Percentiles rank a stretch among this genome's conserved stretches.
phyloP scores from a whole-genome alignment of 441 rosid species.

The Mallotus japonicus region DNA sequence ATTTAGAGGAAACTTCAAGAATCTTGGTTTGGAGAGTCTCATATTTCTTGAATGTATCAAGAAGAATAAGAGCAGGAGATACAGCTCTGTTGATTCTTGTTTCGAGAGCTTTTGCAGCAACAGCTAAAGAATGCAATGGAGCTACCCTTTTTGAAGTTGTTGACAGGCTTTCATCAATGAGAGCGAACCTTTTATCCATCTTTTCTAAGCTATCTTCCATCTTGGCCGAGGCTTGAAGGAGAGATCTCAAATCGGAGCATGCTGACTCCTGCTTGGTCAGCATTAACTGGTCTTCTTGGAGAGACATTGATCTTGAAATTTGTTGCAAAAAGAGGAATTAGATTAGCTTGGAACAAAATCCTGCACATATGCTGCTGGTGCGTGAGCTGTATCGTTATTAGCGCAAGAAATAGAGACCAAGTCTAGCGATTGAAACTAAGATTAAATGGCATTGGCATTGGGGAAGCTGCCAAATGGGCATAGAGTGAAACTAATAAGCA shows the following conservation, averaged over 20 bases:
- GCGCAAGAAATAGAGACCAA: slow-evolving; percentile 6
- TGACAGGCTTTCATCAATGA: slow-evolving; percentile 37
- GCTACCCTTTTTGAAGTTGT: slow-evolving; percentile 44
- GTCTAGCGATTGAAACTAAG: slow-evolving; percentile 39
- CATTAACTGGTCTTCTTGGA: slow-evolving; percentile 27
- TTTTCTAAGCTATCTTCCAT: slow-evolving; percentile 36
- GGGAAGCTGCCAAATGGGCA: slow-evolving; percentile 30
- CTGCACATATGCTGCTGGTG: background rate
- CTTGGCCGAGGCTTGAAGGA: slow-evolving; percentile 35
- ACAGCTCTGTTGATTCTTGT: slow-evolving; percentile 58
- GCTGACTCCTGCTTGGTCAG: slow-evolving; percentile 37
- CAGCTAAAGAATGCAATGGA: slow-evolving; percentile 53
- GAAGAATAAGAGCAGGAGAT: slow-evolving; percentile 47
- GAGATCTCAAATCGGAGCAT: slow-evolving; percentile 39
- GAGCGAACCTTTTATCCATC: slow-evolving; percentile 41
- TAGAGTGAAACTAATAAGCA: slow-evolving; percentile 4
- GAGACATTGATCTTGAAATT: slow-evolving; percentile 25
- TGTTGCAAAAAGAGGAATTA: background rate
- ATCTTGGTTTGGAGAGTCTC: slow-evolving; percentile 48
- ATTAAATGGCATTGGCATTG: slow-evolving; percentile 33
- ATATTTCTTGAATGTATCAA: slow-evolving; percentile 43
- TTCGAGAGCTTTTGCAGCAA: slow-evolving; percentile 56
- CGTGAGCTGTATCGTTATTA: background rate
- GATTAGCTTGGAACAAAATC: too few relatives aligned
- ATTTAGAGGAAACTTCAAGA: slow-evolving; percentile 34